Conservation (phyloP, 2,329 filamentous ascomycete species). For the Pyricularia sp. region DNA sequence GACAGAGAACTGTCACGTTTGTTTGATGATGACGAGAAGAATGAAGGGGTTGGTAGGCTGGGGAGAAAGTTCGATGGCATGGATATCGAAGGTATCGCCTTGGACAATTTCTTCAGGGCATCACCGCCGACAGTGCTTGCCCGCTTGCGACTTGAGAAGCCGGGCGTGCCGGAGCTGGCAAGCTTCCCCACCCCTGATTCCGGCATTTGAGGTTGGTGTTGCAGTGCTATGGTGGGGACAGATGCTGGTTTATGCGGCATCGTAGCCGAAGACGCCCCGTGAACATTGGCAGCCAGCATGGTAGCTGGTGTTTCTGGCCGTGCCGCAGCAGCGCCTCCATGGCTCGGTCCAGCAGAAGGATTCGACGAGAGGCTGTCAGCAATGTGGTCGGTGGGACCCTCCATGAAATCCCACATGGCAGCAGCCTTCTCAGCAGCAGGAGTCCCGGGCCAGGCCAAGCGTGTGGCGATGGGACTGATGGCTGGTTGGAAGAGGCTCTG, state of each 20-base stretch:
- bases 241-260: background rate
- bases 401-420: conserved; percentile 27
- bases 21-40: conserved; percentile 24
- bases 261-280: background rate
- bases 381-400: background rate
- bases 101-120: conserved; percentile 46
- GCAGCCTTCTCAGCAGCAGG: conserved; percentile 49
- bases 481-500: conserved; percentile 51
- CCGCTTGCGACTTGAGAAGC: conserved; percentile 17
- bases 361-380: background rate
- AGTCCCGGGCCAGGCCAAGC: conserved; percentile 43
- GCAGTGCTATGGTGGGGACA: background rate
- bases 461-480: conserved; percentile 46
- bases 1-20: conserved; percentile 11
- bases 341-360: background rate
- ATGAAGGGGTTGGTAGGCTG: conserved; percentile 24
- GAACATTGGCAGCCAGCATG: background rate
- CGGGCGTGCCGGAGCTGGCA: background rate
- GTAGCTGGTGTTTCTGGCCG: background rate
- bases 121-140: conserved; percentile 48
- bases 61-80: conserved; percentile 29
- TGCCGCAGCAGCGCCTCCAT: background rate
- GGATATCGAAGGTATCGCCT: conserved; percentile 46
- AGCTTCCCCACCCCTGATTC: background rate
- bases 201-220: background rate